A percentile compares a stretch with the other conserved stretches of the same genome.
Conservation (phyloP, 768 basidiomycete genomes). For the Xerocomus brunneocitrinus region DNA sequence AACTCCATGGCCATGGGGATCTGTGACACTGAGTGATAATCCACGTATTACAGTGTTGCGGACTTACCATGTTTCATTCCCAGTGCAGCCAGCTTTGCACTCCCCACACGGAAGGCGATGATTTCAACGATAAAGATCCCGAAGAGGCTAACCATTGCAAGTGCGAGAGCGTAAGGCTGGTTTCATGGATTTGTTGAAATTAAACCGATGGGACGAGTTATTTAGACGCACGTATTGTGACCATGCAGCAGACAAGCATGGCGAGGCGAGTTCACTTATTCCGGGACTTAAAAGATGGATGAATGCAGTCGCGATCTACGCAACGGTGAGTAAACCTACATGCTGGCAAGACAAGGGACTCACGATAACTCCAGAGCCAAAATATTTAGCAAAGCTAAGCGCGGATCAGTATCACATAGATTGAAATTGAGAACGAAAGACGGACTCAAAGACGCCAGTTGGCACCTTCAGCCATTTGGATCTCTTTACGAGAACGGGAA, state of each 20-base stretch:
- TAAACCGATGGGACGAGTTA: not conserved
- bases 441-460: conserved; percentile 61
- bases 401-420: conserved; percentile 1
- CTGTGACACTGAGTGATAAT: conserved; percentile 29
- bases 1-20: conserved; percentile 61
- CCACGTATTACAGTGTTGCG: not conserved
- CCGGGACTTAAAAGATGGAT: conserved; percentile 80
- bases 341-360: conserved; percentile 22
- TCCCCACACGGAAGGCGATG: conserved; percentile 84
- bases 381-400: conserved; percentile 77
- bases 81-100: conserved; percentile 58
- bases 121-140: conserved; percentile 81
- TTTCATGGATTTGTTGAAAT: not conserved
- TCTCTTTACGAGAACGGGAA: conserved; percentile 62
- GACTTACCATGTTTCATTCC: conserved; percentile 58
- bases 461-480: conserved; percentile 41
- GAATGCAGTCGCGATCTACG: conserved; percentile 83
- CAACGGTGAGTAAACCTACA: not conserved
- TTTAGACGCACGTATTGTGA: conserved; percentile 54
- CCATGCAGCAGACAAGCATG: conserved; percentile 73
- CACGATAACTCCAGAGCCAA: conserved; percentile 87
- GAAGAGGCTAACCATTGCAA: conserved; percentile 81
- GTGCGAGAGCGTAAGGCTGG: conserved; percentile 77
- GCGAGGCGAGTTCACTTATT: conserved; percentile 60
- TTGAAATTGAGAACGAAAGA: not conserved